Evolutionary conservation across 768 basidiomycete species (phyloP), one percentile per base, ranked within the genome.

Genomic region (Lactarius sp.): DNA sequence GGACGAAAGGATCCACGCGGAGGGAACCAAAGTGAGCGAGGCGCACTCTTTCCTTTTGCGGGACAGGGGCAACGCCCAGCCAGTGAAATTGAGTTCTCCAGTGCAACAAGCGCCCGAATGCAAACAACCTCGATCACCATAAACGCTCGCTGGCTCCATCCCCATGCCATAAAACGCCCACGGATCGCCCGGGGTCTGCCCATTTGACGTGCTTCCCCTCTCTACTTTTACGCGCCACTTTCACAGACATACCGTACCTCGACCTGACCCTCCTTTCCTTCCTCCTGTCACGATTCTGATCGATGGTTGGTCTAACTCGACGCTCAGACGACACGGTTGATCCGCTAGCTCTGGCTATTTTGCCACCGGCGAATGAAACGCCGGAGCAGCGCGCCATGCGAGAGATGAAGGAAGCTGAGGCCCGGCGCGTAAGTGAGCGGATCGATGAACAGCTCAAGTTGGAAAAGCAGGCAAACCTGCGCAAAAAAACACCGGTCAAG

Each of bases 401-500:
- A 13, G 42, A 71, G 39, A 44, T 52, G n/a, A 53, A 47, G 37
- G 71, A 72, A 49, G 39, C 42, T 1, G 71, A 72, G 33, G 71
- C 70, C 2, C 60, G 62, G 14, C 65, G 64, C n/a, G 62, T 68
- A 44, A 71, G 69, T 36, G 69, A 72, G 13, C 61, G 31, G 20
- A 72, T 72, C 52, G 71, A 72, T 31, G 70, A 68, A 44, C 58
- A 64, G 59, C 39, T 72, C 51, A 70, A 64, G 46, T 33, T 39
- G 14, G 59, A 58, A 27, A 70, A 59, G 33, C 61, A 59, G n/a
- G 64, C 64, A 1, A 59, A 41, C 37, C 58, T 59, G n/a, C 70
- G 67, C 54, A 63, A 66, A 42, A 63, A 60, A n/a, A 39, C 41
- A 12, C 64, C 66, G 1, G 66, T 71, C 9, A 72, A 72, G 60